Conservation (phyloP, 306 rosid species). For the Dalbergia cochinchinensis region DNA sequence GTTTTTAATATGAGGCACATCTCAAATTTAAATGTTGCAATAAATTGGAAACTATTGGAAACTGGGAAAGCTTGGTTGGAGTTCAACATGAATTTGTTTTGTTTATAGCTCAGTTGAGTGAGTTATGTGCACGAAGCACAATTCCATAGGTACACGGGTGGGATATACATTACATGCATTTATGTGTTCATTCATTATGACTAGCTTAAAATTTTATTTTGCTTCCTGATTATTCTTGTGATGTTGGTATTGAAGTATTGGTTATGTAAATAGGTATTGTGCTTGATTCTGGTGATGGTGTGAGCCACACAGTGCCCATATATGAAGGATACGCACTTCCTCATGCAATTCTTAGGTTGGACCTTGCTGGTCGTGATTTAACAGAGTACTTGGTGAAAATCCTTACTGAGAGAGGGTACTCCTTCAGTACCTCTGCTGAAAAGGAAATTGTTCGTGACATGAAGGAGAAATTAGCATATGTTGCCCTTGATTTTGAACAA, state of each 20-base stretch:
- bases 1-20: neutral
- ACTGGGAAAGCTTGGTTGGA: neutral
- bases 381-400: slow-evolving; percentile 73
- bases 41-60: slow-evolving; percentile 9
- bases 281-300: slow-evolving; percentile 84
- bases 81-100: slow-evolving; percentile 17
- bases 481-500: slow-evolving; percentile 77
- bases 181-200: neutral
- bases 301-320: slow-evolving; percentile 82
- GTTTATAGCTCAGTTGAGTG: slow-evolving; percentile 28
- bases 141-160: neutral
- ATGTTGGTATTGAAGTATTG: slow-evolving; percentile 32
- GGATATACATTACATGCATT: slow-evolving; percentile 31
- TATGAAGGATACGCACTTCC: slow-evolving; percentile 81
- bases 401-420: slow-evolving; percentile 78
- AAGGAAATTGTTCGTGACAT: slow-evolving; percentile 86
- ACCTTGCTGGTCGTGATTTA: slow-evolving; percentile 82
- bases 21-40: neutral
- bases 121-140: neutral
- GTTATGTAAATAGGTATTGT: slow-evolving; percentile 63
- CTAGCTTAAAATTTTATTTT: slow-evolving; percentile 1
- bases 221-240: slow-evolving; percentile 4
- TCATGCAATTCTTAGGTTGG: slow-evolving; percentile 77
- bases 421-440: slow-evolving; percentile 75
- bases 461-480: slow-evolving; percentile 79